phyloP scores from a whole-genome alignment of 768 basidiomycete genomes.

The Clitopilus passeckerianus region DNA sequence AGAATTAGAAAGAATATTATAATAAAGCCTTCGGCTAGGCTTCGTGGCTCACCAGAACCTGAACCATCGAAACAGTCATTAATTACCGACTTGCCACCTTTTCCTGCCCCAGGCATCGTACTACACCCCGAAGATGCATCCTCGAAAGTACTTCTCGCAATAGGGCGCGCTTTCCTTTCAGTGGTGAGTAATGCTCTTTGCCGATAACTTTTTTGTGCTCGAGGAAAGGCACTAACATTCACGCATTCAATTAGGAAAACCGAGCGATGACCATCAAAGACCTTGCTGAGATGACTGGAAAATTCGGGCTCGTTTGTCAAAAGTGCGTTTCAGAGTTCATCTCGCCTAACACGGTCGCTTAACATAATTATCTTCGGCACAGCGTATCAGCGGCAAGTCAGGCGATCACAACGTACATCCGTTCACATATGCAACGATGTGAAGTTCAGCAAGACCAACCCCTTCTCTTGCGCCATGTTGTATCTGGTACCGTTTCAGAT shows the following conservation, averaged over 20 bases:
- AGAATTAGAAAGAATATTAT: slow-evolving; percentile 47
- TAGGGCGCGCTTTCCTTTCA: slow-evolving; percentile 68
- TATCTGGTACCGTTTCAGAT: slow-evolving; percentile 69
- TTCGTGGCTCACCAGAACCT: slow-evolving; percentile 37
- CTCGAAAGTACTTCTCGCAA: slow-evolving; percentile 69
- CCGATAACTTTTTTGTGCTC: slow-evolving; percentile 13
- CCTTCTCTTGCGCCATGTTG: slow-evolving; percentile 63
- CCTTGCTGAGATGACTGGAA: slow-evolving; percentile 66
- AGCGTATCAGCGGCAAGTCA: slow-evolving; percentile 78
- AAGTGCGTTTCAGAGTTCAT: slow-evolving; percentile 41
- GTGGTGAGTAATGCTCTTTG: slow-evolving; percentile 44
- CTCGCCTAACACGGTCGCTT: slow-evolving; percentile 5
- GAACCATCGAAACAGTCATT: slow-evolving; percentile 14
- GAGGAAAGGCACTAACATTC: neutral
- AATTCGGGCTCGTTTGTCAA: slow-evolving; percentile 66
- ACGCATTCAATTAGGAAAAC: slow-evolving; percentile 49
- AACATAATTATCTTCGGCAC: slow-evolving; percentile 2
- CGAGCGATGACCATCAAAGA: slow-evolving; percentile 86
- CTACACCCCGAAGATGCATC: slow-evolving; percentile 71
- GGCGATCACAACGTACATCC: slow-evolving; percentile 80
- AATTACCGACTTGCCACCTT: slow-evolving; percentile 27
- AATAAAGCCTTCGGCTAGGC: slow-evolving; percentile 48
- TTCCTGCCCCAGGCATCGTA: slow-evolving; percentile 60
- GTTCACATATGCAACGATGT: slow-evolving; percentile 67
- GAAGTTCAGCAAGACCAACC: slow-evolving; percentile 69